Evolutionary conservation across 2,329 filamentous ascomycete species (phyloP).

Genomic region (Zymoseptoria tritici): DNA sequence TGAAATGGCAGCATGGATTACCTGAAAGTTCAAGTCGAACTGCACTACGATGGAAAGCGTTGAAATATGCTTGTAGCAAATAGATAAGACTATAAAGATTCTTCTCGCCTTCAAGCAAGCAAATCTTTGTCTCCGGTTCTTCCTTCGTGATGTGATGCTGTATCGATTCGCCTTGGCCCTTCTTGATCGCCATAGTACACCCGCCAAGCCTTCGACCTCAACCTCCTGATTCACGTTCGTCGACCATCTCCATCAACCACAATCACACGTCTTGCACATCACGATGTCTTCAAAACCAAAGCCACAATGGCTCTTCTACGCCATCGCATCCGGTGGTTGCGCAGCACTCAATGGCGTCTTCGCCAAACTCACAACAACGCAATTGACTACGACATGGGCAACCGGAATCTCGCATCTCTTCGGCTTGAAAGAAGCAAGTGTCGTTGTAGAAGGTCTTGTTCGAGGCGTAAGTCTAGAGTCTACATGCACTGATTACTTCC

Average conservation of each 20-base stretch:
- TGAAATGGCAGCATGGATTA: background rate
- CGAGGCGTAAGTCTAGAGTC: conserved; percentile 40
- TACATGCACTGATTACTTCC: background rate
- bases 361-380: conserved; percentile 67
- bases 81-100: too few relatives aligned
- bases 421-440: conserved; percentile 39
- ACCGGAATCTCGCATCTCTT: conserved; percentile 42
- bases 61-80: background rate
- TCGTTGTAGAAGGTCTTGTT: conserved; percentile 43
- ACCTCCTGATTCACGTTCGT: background rate
- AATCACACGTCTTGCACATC: background rate
- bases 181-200: background rate
- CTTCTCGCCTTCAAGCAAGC: too few relatives aligned
- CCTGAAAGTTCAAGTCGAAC: background rate
- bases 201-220: background rate
- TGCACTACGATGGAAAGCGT: background rate
- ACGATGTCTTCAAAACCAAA: conserved; percentile 8
- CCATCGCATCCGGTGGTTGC: conserved; percentile 66
- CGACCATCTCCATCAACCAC: background rate
- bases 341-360: conserved; percentile 78
- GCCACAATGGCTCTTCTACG: conserved; percentile 52
- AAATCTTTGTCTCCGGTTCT: too few relatives aligned
- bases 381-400: conserved; percentile 49
- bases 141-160: too few relatives aligned
- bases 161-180: background rate